Evolutionary conservation across 2,329 filamentous ascomycete genomes (phyloP).

Genomic region (Aspergillus oerlinghausenensis): DNA sequence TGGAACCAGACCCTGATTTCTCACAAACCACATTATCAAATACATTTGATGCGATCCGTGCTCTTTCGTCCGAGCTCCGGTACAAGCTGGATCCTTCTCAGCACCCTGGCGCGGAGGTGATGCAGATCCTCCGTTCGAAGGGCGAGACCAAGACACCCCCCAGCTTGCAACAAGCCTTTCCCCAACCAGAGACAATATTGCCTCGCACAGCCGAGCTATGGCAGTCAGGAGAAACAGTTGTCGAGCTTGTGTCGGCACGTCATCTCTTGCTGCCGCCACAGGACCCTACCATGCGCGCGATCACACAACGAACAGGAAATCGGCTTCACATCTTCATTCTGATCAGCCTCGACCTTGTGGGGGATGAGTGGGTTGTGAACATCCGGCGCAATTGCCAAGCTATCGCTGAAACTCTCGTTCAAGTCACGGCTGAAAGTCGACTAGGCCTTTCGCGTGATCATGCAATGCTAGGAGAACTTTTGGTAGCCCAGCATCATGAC

Average conservation of each 20-base stretch:
- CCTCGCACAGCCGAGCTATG: slow-evolving; percentile 28
- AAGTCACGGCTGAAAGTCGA: slow-evolving; percentile 32
- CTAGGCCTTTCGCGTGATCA: slow-evolving; percentile 35
- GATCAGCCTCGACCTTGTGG: slow-evolving; percentile 21
- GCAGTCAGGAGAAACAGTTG: slow-evolving; percentile 16
- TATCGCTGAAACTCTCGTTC: slow-evolving; percentile 36
- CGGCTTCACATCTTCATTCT: slow-evolving; percentile 28
- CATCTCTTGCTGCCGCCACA: slow-evolving; percentile 6
- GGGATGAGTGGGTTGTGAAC: slow-evolving; percentile 25
- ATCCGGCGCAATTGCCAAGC: slow-evolving; percentile 33
- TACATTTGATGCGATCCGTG: slow-evolving; percentile 12
- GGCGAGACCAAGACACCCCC: slow-evolving; percentile 19
- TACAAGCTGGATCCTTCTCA: slow-evolving; percentile 37
- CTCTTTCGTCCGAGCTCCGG: slow-evolving; percentile 36
- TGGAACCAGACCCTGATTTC: slow-evolving; percentile 15
- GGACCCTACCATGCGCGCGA: slow-evolving; percentile 8
- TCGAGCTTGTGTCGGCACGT: slow-evolving; percentile 12
- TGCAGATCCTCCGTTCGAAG: slow-evolving; percentile 36
- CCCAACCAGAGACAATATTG: slow-evolving; percentile 28
- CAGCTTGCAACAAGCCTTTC: slow-evolving; percentile 40
- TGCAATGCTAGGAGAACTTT: slow-evolving; percentile 29
- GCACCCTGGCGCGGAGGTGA: slow-evolving; percentile 43
- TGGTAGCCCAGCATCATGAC: slow-evolving; percentile 20
- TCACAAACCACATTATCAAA: slow-evolving; percentile 7
- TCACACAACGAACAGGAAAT: slow-evolving; percentile 12